Evolutionary conservation across 75 land plant species (phyloP).

Genomic region (Pinus albicaulis): DNA sequence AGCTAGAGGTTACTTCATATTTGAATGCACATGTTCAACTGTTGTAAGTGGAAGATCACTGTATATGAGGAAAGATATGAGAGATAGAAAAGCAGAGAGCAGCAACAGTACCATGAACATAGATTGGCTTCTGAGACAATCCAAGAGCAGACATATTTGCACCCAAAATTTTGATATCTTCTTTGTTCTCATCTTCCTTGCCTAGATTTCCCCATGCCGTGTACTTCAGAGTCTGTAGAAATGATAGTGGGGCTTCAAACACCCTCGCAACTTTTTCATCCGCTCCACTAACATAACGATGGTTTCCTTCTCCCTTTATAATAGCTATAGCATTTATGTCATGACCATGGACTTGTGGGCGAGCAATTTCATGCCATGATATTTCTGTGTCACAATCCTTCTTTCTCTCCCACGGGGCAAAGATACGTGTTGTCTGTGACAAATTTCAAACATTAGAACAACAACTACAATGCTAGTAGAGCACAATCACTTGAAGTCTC

Average conservation of each 20-base stretch:
- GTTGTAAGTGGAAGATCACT: not conserved
- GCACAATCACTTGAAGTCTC: too few species aligned
- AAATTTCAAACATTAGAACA: conserved; percentile 1
- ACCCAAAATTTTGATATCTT: conserved; percentile 78
- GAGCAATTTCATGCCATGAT: conserved; percentile 94
- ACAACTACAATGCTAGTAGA: too few species aligned
- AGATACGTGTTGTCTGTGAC: conserved; percentile 88
- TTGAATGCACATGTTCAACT: not conserved
- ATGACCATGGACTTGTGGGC: conserved; percentile 99
- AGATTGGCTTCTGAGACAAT: conserved; percentile 97
- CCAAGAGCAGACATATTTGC: conserved; percentile 99
- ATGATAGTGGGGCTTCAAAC: conserved; percentile 92
- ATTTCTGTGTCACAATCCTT: conserved; percentile 6
- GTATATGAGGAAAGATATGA: not conserved
- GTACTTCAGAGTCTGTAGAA: conserved; percentile 74
- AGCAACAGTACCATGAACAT: conserved; percentile 42
- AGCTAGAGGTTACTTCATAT: not conserved
- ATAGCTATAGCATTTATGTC: conserved; percentile 85
- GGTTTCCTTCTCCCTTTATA: conserved; percentile 76
- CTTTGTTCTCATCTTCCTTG: conserved; percentile 29
- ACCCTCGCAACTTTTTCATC: conserved; percentile 99
- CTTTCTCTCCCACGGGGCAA: conserved; percentile 64
- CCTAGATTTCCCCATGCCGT: conserved; percentile 17
- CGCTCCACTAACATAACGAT: conserved; percentile 94
- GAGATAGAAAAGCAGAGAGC: conserved; percentile 2